Base-by-base conservation (phyloP, 345 rosid species). In the Corymbia maculata region DNA sequence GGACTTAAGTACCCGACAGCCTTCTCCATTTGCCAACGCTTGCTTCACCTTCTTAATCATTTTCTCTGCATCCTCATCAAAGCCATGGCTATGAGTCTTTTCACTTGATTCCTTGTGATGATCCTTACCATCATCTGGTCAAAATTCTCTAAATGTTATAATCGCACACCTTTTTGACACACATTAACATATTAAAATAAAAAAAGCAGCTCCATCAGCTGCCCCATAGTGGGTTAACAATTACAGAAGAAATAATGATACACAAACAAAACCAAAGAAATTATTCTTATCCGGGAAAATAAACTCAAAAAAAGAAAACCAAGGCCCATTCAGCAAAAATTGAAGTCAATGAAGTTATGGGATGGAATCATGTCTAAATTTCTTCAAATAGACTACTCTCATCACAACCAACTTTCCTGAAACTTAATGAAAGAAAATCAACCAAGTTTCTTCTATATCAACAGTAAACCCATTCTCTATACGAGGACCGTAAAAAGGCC, bases 31-130 rank as follows among this genome's bases (percentile, higher is more conserved):
- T 85, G 88, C 92, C 93, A 98, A 92, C 36, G 98, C 99, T 86
- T 96, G 95, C 94, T 95, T 98, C 92, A 95, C 98, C 92, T 96
- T 97, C 93, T 95, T 97, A 88, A 98, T 92, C 99, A 95, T 91
- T 47, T 93, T 94, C 90, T 98, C 98, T 88, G 99, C 94, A 90
- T 90, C 95, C 88, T 93, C 90, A 92, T 98, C 98, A 90, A 98
- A 94, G 88, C 97, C 96, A 85, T 95, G 94, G 15, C 88, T 15
- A 89, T 92, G 94, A 57, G 92, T 88, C 85, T 93, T 90, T 86
- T 92, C 89, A 15, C 88, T 91, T 75, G 93, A 91, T 89, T 94
- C 95, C 89, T 94, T 94, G 16, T 94, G 94, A 90, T 93, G 95
- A 88, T 94, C 97, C 90, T 94, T 93, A 90, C 93, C 92, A 88